Conservation (phyloP, 2,329 filamentous ascomycete genomes). For the Neoascochyta sp. region DNA sequence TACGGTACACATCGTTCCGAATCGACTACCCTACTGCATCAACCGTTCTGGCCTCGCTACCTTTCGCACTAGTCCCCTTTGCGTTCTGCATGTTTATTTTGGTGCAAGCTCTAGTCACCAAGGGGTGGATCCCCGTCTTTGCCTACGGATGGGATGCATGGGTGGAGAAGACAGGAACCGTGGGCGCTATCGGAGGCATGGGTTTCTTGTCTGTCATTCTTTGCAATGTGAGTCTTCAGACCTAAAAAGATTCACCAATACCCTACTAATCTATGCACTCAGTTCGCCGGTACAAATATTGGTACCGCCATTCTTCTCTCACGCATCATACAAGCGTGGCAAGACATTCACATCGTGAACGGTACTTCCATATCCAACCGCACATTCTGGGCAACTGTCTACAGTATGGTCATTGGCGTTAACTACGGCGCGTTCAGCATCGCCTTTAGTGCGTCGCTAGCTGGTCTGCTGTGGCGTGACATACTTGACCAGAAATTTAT, state of each 20-base stretch:
- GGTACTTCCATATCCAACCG: slow-evolving; percentile 55
- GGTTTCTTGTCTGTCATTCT: slow-evolving; percentile 67
- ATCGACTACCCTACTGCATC: slow-evolving; percentile 64
- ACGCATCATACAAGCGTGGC: slow-evolving; percentile 67
- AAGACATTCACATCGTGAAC: slow-evolving; percentile 52
- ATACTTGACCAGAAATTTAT: slow-evolving; percentile 68
- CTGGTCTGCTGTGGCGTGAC: slow-evolving; percentile 69
- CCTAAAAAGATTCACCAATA: neutral
- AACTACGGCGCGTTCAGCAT: slow-evolving; percentile 73
- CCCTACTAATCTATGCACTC: neutral
- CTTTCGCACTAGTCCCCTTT: slow-evolving; percentile 66
- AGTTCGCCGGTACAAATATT: slow-evolving; percentile 79
- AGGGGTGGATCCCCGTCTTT: slow-evolving; percentile 71
- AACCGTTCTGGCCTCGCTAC: slow-evolving; percentile 62
- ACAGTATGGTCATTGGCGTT: slow-evolving; percentile 70
- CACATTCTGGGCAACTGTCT: slow-evolving; percentile 70
- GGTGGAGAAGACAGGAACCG: slow-evolving; percentile 64
- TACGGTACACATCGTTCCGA: no score
- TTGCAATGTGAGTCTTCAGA: slow-evolving; percentile 66
- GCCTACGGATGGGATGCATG: slow-evolving; percentile 71
- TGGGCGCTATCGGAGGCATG: slow-evolving; percentile 69
- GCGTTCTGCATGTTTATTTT: slow-evolving; percentile 72
- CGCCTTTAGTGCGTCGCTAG: slow-evolving; percentile 67
- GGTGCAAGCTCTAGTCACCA: slow-evolving; percentile 68
- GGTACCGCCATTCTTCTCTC: slow-evolving; percentile 71